These are phyloP conservation scores for Moringa oleifera DNA, from an alignment of 345 rosid species.

Conservation along the genomic window DNA sequence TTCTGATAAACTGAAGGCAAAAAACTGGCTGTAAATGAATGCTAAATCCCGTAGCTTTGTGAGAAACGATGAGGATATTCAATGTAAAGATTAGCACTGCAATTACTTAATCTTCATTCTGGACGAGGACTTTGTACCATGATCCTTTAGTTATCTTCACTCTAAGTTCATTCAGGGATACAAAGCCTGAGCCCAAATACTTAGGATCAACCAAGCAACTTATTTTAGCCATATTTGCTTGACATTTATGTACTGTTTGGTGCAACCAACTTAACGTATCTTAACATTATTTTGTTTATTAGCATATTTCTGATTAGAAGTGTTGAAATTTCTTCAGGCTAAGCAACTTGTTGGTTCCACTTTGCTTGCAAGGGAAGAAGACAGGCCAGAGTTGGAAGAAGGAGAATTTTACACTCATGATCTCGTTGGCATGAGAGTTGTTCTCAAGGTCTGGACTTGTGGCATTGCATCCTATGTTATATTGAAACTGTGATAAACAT, in stretches of 20 bases:
- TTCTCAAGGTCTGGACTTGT: constrained; percentile 46
- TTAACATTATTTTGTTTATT: too few species aligned
- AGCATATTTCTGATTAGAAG: neutral
- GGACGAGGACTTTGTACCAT: too few species aligned
- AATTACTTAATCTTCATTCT: too few species aligned
- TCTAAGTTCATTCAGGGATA: too few species aligned
- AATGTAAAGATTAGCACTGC: too few species aligned
- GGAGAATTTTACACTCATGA: constrained; percentile 81
- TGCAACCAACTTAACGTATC: neutral
- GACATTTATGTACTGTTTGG: neutral
- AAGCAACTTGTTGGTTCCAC: constrained; percentile 82
- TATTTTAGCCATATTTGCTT: neutral
- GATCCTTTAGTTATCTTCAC: too few species aligned
- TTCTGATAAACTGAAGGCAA: too few species aligned
- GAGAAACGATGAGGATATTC: too few species aligned
- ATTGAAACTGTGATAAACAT: neutral
- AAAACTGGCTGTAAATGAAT: too few species aligned
- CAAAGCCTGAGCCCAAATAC: too few species aligned
- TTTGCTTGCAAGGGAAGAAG: constrained; percentile 64
- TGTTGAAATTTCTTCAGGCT: constrained; percentile 44
- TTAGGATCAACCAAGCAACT: neutral
- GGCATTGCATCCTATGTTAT: constrained; percentile 1
- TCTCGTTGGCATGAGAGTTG: constrained; percentile 80
- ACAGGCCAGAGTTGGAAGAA: constrained; percentile 72
- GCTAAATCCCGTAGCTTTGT: too few species aligned